Evolutionary conservation across 2,329 filamentous ascomycete genomes (phyloP), one percentile per base, ranked within the genome.

Genomic region (Neocatenulostroma microsporum): DNA sequence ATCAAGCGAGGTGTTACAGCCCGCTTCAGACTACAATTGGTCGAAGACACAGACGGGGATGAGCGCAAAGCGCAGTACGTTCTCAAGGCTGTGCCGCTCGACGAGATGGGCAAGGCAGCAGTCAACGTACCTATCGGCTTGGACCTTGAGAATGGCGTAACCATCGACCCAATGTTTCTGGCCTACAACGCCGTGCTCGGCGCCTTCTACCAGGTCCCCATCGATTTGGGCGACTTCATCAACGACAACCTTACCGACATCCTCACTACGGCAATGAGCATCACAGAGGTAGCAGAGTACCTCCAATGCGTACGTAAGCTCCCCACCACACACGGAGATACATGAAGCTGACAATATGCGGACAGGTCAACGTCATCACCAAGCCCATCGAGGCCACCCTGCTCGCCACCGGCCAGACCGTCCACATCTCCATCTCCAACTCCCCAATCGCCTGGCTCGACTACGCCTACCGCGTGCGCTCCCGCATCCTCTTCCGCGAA

Each of bases 321-420:
- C 25, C 21, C 19, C 20, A 10, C 18, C 11, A 21, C n/a, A 30
- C 7, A 14, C 17, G 21, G 14, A 26, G 13, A 27, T 32, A 42
- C 21, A 32, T 13, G 9, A 17, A n/a, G 9, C 17, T 24, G 25
- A 9, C 27, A 29, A 37, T n/a, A 5, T 4, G 14, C 9, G 23
- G 12, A 2, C 38, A 57, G 53, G 36, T 53, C 21, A 48, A 54
- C 11, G 46, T 63, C 31, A 56, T 75, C 41, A 58, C 61, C 31
- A 62, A 64, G 18, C 53, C 62, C 3, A 62, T 74, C 40, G 67
- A 72, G 39, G 61, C 66, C 23, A 62, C 65, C 2, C 61, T 74
- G 3, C 52, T 71, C 36, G 62, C 63, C 33, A 62, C 66, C 21
- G 67, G 66, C 14, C 66, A 70, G 41, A 47, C 54, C 5, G 57